Evolutionary conservation across 108 stramenopile species (phyloP).

Genomic region (Cyclostephanos invisitatus): DNA sequence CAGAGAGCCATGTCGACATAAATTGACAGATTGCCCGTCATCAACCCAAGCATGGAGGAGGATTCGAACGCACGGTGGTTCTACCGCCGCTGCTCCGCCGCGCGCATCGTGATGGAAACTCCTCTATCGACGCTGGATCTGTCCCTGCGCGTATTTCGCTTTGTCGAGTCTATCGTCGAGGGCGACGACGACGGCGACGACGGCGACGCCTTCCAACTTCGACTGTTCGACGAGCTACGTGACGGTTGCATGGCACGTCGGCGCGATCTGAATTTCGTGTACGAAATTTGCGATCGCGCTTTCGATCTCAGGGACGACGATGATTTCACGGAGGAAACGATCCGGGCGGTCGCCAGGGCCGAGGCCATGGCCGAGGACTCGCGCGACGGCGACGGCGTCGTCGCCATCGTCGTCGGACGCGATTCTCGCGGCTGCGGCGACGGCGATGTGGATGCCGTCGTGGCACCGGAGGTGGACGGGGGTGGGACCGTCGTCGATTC

Average conservation of each 20-base stretch:
- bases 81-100: slow-evolving; percentile 13
- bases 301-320: slow-evolving; percentile 11
- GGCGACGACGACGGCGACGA: not conserved
- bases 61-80: slow-evolving; percentile 19
- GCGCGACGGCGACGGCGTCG: not conserved
- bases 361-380: not conserved
- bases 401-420: not conserved
- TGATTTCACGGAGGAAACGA: slow-evolving; percentile 14
- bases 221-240: slow-evolving; percentile 3
- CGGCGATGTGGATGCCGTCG: not conserved
- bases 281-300: slow-evolving; percentile 17
- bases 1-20: no score
- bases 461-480: not conserved
- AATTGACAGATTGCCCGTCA: no score
- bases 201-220: not conserved
- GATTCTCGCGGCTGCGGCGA: not conserved
- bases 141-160: slow-evolving; percentile 1
- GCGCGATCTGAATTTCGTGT: slow-evolving; percentile 14
- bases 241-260: not conserved
- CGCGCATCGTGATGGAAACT: not conserved
- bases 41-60: not conserved
- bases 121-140: slow-evolving; percentile 11
- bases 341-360: not conserved
- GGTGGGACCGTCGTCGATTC: not conserved
- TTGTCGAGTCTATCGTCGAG: not conserved